A percentile compares a stretch with the other conserved stretches of the same genome.
phyloP scores from a whole-genome alignment of 176 grass and related monocot genomes.

The Eleusine indica region DNA sequence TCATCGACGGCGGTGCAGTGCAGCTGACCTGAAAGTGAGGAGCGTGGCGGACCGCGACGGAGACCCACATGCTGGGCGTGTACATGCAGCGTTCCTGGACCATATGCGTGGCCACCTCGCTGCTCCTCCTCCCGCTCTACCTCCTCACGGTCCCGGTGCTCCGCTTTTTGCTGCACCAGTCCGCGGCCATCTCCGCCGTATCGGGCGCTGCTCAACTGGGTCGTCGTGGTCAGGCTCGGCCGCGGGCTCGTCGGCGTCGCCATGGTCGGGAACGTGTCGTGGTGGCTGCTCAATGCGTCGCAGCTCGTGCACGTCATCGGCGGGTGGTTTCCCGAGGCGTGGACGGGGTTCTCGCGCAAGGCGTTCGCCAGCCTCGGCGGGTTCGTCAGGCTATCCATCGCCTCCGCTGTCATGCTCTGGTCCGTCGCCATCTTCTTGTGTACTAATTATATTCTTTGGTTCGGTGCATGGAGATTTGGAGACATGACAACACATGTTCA shows the following conservation, averaged over 20 bases:
- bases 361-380: conserved; percentile 56
- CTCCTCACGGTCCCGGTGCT: conserved; percentile 55
- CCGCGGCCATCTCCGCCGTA: conserved; percentile 38
- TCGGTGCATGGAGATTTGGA: not conserved
- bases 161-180: conserved; percentile 45
- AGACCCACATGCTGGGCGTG: conserved; percentile 65
- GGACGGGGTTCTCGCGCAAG: conserved; percentile 60
- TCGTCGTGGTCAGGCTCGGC: conserved; percentile 51
- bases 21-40: no score
- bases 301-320: conserved; percentile 59
- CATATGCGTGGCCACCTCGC: conserved; percentile 50
- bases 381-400: conserved; percentile 71
- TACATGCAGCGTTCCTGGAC: conserved; percentile 84
- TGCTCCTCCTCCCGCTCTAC: conserved; percentile 56
- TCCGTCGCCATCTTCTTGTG: not conserved
- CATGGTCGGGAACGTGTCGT: conserved; percentile 50
- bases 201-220: conserved; percentile 31
- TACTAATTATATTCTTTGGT: not conserved
- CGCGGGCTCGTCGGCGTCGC: conserved; percentile 56
- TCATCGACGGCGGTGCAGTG: no score
- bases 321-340: conserved; percentile 60
- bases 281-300: conserved; percentile 58
- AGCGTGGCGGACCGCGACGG: conserved; percentile 5
- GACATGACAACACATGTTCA: not conserved
- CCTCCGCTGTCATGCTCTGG: conserved; percentile 82